Evolutionary conservation across 352 stramenopile species (phyloP), one percentile per base, ranked within the genome.

Genomic region (Saprolegnia diclina): DNA sequence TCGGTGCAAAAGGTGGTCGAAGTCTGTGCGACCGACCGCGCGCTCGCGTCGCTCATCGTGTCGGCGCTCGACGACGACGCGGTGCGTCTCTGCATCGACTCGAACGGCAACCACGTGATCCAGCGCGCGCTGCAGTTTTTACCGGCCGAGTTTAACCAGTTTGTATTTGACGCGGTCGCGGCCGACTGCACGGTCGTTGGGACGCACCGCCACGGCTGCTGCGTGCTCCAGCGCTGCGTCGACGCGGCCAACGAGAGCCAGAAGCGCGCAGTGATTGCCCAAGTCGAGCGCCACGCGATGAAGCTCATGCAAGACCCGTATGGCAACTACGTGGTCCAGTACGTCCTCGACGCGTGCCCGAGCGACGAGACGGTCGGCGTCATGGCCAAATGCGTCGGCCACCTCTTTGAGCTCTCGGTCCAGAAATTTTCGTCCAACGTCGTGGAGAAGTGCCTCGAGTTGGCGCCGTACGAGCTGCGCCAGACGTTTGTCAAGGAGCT

Each of bases 401-500:
- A 97, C 71, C 91, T 99, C 19, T 91, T 89, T 67, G 81, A 98
- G 62, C 86, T 99, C 4, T 97, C 95, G 57, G 92, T 98, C 67
- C 97, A 99, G 74, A 99, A 99, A 73, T 99, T 99, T 72, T 98
- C 90, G 65, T 98, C 92, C 54, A 99, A 99, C 75, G 96, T 99
- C 38, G 98, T 99, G 76, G 97, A 99, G 72, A 99, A 99, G 77
- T 99, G 96, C 71, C 80, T 99, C 32, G 93, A 98, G 76, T 95
- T 97, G 67, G 96, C 93, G 0, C 83, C 86, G 1, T 80, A 88
- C 66, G 75, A 76, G 56, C 78, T 94, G 65, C 81, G 82, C 9
- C 79, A 88, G 73, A 79, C 82, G 59, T 92, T 91, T 76, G 79
- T 92, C 45, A 73, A 85, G 22, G 86, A 94, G 66, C 84, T 92